Evolutionary conservation across 2,329 filamentous ascomycete species (phyloP).

Genomic region (Talaromyces sp.): DNA sequence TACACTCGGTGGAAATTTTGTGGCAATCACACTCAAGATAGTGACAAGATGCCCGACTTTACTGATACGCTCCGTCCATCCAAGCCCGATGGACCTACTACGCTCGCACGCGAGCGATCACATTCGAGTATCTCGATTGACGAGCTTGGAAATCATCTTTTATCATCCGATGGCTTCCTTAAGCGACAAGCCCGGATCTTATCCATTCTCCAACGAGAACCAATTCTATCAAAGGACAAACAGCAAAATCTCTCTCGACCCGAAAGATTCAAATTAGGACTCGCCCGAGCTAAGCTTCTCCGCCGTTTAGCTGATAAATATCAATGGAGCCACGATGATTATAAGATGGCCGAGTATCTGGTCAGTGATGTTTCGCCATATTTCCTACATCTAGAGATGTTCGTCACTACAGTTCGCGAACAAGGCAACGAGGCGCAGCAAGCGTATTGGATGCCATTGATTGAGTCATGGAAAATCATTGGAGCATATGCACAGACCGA

Average conservation of each 20-base stretch:
- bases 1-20: too few species aligned
- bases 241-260: slow-evolving; percentile 56
- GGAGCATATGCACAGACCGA: slow-evolving; percentile 58
- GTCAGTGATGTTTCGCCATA: slow-evolving; percentile 58
- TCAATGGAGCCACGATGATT: slow-evolving; percentile 54
- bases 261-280: slow-evolving; percentile 55
- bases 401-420: slow-evolving; percentile 54
- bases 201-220: slow-evolving; percentile 48
- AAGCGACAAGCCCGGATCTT: slow-evolving; percentile 52
- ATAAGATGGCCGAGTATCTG: slow-evolving; percentile 56
- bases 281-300: slow-evolving; percentile 56
- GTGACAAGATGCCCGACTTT: slow-evolving; percentile 50
- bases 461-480: slow-evolving; percentile 54
- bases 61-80: slow-evolving; percentile 52
- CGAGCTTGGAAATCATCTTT: slow-evolving; percentile 51
- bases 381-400: slow-evolving; percentile 56
- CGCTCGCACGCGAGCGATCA: slow-evolving; percentile 49
- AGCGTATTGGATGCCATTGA: slow-evolving; percentile 53
- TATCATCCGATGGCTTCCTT: slow-evolving; percentile 53
- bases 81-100: slow-evolving; percentile 49
- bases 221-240: slow-evolving; percentile 54
- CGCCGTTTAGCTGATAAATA: slow-evolving; percentile 50
- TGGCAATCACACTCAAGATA: too few species aligned
- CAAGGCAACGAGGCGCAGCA: slow-evolving; percentile 53
- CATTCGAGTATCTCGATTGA: slow-evolving; percentile 48